Conservation (phyloP, 306 rosid genomes). For the Vigna hirtella region DNA sequence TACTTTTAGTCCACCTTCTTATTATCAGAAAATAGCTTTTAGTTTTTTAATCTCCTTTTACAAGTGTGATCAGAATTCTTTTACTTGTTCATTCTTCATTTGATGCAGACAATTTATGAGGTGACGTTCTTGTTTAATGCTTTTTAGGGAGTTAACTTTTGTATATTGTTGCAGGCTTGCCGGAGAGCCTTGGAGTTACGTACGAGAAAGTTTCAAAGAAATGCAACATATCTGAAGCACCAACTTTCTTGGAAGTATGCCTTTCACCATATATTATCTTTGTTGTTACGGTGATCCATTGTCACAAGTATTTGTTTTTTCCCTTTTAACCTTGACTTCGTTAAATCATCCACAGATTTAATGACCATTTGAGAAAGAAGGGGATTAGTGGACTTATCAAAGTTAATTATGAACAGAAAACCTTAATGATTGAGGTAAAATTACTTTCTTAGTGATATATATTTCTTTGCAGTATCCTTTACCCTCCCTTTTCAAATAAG, state of each 20-base stretch:
- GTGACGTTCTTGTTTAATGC: background rate
- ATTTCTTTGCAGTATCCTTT: constrained; percentile 6
- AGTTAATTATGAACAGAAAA: constrained; percentile 72
- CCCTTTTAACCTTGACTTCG: background rate
- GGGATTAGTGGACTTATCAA: constrained; percentile 84
- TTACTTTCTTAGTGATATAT: constrained; percentile 16
- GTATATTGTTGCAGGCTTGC: constrained; percentile 65
- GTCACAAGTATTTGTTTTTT: background rate
- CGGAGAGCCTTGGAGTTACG: constrained; percentile 64
- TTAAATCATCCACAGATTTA: constrained; percentile 62
- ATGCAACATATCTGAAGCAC: constrained; percentile 66
- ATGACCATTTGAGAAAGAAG: constrained; percentile 79
- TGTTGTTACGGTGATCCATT: background rate
- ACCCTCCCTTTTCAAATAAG: background rate
- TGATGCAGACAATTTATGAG: background rate
- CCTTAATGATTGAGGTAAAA: constrained; percentile 84
- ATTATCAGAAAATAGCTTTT: background rate
- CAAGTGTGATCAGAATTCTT: background rate
- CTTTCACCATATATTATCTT: constrained; percentile 17
- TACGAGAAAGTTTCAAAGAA: constrained; percentile 63
- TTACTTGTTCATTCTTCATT: background rate
- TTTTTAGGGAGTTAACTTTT: background rate
- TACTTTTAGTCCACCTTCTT: background rate
- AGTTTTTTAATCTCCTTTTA: background rate
- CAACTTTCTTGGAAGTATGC: constrained; percentile 89